A percentile compares a stretch with the other conserved stretches of the same genome.
These are phyloP conservation scores for Hyphodiscus sp. DNA, from an alignment of 2,329 filamentous ascomycete genomes.

Conservation along the genomic window DNA sequence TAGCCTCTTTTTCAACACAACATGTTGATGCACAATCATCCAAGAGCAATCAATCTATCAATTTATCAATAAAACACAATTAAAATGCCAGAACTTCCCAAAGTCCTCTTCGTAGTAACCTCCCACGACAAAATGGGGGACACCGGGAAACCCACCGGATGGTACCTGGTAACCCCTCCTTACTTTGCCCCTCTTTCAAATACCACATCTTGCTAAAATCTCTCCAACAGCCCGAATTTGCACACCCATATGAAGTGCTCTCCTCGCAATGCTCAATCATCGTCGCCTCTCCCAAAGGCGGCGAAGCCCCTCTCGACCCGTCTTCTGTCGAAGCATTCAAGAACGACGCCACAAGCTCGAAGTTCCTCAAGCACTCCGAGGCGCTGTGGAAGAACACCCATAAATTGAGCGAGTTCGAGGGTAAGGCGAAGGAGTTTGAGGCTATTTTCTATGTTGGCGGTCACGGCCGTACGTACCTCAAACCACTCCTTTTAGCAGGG, in stretches of 20 bases:
- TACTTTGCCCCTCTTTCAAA: not conserved
- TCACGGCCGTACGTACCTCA: constrained; percentile 42
- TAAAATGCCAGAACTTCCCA: constrained; percentile 29
- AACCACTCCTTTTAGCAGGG: not conserved
- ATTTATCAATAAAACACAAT: not conserved
- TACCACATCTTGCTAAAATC: constrained; percentile 5
- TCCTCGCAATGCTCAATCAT: constrained; percentile 34
- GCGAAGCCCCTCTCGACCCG: constrained; percentile 39
- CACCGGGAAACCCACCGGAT: constrained; percentile 41
- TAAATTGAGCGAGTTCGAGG: constrained; percentile 40
- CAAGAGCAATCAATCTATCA: not conserved
- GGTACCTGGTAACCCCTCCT: constrained; percentile 39
- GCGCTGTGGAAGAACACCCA: constrained; percentile 46
- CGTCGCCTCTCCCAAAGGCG: constrained; percentile 39
- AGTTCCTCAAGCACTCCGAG: constrained; percentile 41
- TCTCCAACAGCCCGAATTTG: constrained; percentile 39
- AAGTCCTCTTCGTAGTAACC: constrained; percentile 46
- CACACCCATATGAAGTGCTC: constrained; percentile 41
- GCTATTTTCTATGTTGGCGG: constrained; percentile 54
- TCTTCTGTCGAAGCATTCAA: constrained; percentile 37
- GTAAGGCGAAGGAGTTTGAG: constrained; percentile 44
- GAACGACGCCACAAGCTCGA: constrained; percentile 31
- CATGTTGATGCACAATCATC: too few relatives aligned
- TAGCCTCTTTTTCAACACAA: too few relatives aligned
- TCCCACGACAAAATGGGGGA: constrained; percentile 32